Conservation (phyloP, 129 eudicot species). For the Lactuca saligna region DNA sequence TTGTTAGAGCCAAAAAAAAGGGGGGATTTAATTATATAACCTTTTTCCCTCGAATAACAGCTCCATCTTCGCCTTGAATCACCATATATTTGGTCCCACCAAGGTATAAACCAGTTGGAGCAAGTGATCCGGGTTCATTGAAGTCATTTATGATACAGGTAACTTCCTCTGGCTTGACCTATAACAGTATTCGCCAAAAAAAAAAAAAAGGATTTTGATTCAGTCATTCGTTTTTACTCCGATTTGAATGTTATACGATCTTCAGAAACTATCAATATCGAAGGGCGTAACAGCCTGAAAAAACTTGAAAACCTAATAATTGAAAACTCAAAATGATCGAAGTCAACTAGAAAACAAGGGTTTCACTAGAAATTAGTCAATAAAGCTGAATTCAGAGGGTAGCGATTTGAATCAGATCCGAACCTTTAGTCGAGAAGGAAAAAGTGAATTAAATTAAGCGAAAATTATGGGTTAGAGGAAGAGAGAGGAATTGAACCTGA, state of each 20-base stretch:
- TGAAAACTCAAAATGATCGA: neutral
- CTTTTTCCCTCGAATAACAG: conserved; percentile 15
- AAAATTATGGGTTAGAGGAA: neutral
- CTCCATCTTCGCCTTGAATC: conserved; percentile 3
- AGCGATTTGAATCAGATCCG: conserved; percentile 6
- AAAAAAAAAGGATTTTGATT: neutral
- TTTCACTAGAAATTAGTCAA: neutral
- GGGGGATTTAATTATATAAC: neutral
- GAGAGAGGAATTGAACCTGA: conserved; percentile 14
- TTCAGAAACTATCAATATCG: neutral
- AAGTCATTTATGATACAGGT: conserved; percentile 39
- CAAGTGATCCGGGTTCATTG: conserved; percentile 31
- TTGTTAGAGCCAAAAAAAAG: too few relatives aligned
- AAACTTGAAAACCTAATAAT: neutral
- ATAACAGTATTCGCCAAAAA: neutral
- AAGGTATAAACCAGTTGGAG: conserved; percentile 34
- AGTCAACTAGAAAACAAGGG: neutral
- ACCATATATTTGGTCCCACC: conserved; percentile 36
- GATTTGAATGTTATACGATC: too few relatives aligned
- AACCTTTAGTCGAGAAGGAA: neutral
- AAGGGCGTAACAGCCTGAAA: neutral
- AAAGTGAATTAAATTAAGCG: neutral
- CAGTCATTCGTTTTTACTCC: too few relatives aligned
- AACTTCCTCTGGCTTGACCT: conserved; percentile 39
- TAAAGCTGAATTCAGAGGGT: neutral